A percentile compares a stretch with the other conserved stretches of the same genome.
Conservation (phyloP, 2,329 filamentous ascomycete genomes). For the Dichotomopilus funicola region DNA sequence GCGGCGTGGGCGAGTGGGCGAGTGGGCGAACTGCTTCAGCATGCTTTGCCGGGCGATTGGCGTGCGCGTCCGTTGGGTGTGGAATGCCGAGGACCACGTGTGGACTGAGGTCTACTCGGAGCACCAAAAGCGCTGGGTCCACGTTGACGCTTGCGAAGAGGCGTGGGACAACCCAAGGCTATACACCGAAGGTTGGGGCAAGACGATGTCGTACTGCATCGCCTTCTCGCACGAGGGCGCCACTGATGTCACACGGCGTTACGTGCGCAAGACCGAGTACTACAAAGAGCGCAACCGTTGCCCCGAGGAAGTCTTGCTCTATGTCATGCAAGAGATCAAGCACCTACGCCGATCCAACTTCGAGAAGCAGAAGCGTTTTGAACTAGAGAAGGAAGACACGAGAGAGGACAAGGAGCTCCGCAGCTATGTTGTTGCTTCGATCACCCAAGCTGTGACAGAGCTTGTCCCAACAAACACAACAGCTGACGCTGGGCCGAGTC, state of each 20-base stretch:
- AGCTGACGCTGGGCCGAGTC: slow-evolving; percentile 22
- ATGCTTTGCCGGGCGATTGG: slow-evolving; percentile 95
- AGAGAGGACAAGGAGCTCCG: slow-evolving; percentile 70
- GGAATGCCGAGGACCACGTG: slow-evolving; percentile 95
- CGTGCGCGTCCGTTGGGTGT: slow-evolving; percentile 89
- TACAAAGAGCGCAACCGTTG: slow-evolving; percentile 70
- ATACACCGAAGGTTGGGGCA: slow-evolving; percentile 91
- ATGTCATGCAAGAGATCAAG: slow-evolving; percentile 88
- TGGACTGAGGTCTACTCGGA: slow-evolving; percentile 98
- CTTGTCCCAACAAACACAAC: slow-evolving; percentile 48
- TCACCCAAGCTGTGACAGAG: slow-evolving; percentile 65
- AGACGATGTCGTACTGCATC: slow-evolving; percentile 95
- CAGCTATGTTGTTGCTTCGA: slow-evolving; percentile 64
- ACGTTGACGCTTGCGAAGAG: slow-evolving; percentile 91
- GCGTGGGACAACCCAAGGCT: slow-evolving; percentile 90
- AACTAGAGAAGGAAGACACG: slow-evolving; percentile 72
- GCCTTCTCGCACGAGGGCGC: slow-evolving; percentile 88
- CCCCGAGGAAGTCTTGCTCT: slow-evolving; percentile 82
- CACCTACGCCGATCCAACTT: slow-evolving; percentile 76
- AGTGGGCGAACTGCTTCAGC: slow-evolving; percentile 98
- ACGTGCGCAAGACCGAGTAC: slow-evolving; percentile 65
- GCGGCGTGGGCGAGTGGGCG: slow-evolving; percentile 76
- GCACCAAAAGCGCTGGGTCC: slow-evolving; percentile 90
- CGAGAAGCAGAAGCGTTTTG: slow-evolving; percentile 77
- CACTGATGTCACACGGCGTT: slow-evolving; percentile 59